Conservation (phyloP, 495 filamentous ascomycete species). For the Pyrenula massariospora region DNA sequence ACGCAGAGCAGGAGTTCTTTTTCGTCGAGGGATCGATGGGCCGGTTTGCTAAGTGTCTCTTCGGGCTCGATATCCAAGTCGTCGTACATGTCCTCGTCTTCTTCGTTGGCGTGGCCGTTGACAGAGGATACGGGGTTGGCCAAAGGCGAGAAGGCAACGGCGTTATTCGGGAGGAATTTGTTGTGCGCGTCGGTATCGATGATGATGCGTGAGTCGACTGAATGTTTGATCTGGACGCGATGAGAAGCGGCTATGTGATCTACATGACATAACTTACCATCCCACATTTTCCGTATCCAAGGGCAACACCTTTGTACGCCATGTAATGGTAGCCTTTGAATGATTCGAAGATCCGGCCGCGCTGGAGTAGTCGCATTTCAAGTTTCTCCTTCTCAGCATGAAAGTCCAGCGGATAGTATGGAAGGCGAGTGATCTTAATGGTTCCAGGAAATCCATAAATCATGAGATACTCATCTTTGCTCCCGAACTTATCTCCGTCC, state of each 20-base stretch:
- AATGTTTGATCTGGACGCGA: slow-evolving; percentile 25
- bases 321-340: slow-evolving; percentile 3
- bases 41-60: not conserved
- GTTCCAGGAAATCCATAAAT: slow-evolving; percentile 45
- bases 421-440: slow-evolving; percentile 38
- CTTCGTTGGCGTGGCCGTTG: not conserved
- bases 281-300: slow-evolving; percentile 24
- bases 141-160: not conserved
- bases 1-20: slow-evolving; percentile 3
- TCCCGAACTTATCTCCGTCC: slow-evolving; percentile 48
- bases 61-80: slow-evolving; percentile 15
- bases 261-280: slow-evolving; percentile 42
- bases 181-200: slow-evolving; percentile 33
- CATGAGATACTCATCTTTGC: slow-evolving; percentile 21
- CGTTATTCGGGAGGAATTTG: slow-evolving; percentile 24
- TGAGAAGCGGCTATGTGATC: slow-evolving; percentile 17
- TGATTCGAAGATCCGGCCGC: slow-evolving; percentile 20
- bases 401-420: slow-evolving; percentile 43
- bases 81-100: slow-evolving; percentile 19
- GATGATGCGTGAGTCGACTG: slow-evolving; percentile 42
- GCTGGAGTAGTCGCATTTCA: slow-evolving; percentile 22
- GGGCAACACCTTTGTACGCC: slow-evolving; percentile 5
- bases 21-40: slow-evolving; percentile 8
- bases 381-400: slow-evolving; percentile 28
- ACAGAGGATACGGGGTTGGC: not conserved